Evolutionary conservation across 352 stramenopile genomes (phyloP).

Genomic region (Blastocystis sp.): DNA sequence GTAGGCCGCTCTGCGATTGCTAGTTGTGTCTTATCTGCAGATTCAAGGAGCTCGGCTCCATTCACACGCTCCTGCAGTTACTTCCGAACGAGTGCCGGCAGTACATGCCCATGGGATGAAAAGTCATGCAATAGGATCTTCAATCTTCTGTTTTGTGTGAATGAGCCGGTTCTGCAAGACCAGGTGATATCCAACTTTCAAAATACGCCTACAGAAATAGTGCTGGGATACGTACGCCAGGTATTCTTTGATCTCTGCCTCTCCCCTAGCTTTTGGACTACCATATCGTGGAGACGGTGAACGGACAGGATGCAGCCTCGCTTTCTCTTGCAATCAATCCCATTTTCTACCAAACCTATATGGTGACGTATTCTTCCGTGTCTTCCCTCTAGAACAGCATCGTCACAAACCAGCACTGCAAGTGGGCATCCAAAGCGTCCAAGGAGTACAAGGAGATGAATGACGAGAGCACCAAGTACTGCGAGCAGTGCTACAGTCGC

Average conservation of each 20-base stretch:
- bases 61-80: constrained; percentile 51
- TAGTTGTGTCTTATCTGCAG: background rate
- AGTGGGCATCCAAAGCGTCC: constrained; percentile 23
- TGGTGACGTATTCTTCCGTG: background rate
- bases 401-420: constrained; percentile 9
- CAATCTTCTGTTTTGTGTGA: constrained; percentile 54
- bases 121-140: constrained; percentile 49
- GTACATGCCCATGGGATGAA: background rate
- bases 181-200: constrained; percentile 31
- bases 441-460: constrained; percentile 21
- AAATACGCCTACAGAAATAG: background rate
- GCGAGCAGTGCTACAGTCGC: constrained; percentile 26
- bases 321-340: constrained; percentile 28
- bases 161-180: background rate
- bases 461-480: constrained; percentile 18
- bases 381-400: constrained; percentile 8
- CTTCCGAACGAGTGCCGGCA: constrained; percentile 57
- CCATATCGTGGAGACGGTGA: constrained; percentile 25
- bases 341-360: constrained; percentile 32
- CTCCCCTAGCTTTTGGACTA: constrained; percentile 7
- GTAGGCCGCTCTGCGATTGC: background rate
- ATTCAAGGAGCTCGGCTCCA: constrained; percentile 21
- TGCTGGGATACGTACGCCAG: background rate
- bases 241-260: background rate
- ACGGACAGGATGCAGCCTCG: background rate